Evolutionary conservation across 2,329 filamentous ascomycete genomes (phyloP), one percentile per base, ranked within the genome.

Genomic region (Apiospora malaysiana): DNA sequence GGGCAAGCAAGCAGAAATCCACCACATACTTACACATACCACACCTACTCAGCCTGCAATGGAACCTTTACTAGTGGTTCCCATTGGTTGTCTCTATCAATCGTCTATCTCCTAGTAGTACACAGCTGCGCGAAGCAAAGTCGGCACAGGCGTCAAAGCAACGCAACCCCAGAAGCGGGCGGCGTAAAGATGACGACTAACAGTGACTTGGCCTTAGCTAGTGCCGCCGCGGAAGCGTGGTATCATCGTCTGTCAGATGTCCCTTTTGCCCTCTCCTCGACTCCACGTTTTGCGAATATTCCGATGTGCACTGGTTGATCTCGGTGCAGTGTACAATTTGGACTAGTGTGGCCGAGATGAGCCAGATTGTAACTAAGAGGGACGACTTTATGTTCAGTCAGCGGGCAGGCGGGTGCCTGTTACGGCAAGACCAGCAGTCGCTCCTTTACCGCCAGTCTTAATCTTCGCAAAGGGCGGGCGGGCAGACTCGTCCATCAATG

Each of bases 241-340:
- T 14, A 59, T 56, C 49, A 37, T 59, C 10, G 12, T 63, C 56
- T 63, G 32, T 63, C 56, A 63, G 32, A 32, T 63, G 56, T n/a
- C 27, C 8, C 12, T 32, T 7, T 16, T 16, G 25, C 16, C 25
- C 27, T 59, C 16, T 40, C 27, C 32, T 63, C 56, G 27, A 40
- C 56, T 40, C 56, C 56, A 63, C 32, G 56, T 40, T 63, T 40
- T 63, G 56, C 2, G 37, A 63, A 63, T 63, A 63, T 63, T 63
- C 56, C 56, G 56, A 63, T 63, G 56, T 40, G 56, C 56, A 63
- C 18, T 63, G 56, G 32, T 63, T 63, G 56, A 63, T 63, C 27
- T 63, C 56, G 56, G 56, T 21, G 56, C 21, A n/a, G 56, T 63
- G 32, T 63, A 63, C 56, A 63, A 40, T 63, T 63, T 2, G 18